Evolutionary conservation across 1,284 basidiomycete species (phyloP).

Genomic region (Cryptococcus wingfieldii): DNA sequence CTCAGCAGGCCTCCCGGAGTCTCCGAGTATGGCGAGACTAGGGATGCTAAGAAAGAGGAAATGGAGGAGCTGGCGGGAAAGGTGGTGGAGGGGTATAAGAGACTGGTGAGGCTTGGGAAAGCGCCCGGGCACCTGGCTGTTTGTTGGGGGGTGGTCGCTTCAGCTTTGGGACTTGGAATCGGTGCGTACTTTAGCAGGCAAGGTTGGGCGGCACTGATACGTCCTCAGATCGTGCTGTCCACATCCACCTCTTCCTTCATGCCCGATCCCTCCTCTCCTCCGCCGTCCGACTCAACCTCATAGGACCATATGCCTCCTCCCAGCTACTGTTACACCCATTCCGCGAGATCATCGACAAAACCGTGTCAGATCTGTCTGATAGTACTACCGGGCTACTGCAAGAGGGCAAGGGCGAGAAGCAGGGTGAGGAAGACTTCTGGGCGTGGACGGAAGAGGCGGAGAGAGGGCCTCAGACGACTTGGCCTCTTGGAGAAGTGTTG

Average conservation of each 20-base stretch:
- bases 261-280: constrained; percentile 84
- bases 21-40: constrained; percentile 11
- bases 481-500: constrained; percentile 94
- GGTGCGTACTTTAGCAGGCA: constrained; percentile 53
- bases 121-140: constrained; percentile 78
- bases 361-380: constrained; percentile 51
- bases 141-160: constrained; percentile 83
- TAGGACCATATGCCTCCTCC: constrained; percentile 91
- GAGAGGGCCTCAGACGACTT: constrained; percentile 71
- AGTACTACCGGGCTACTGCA: constrained; percentile 16
- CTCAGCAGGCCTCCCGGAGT: constrained; percentile 57
- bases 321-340: constrained; percentile 75
- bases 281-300: constrained; percentile 80
- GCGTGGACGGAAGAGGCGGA: constrained; percentile 38
- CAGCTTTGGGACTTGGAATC: constrained; percentile 66
- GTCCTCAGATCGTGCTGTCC: constrained; percentile 54
- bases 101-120: constrained; percentile 60
- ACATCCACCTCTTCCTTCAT: constrained; percentile 89
- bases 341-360: constrained; percentile 59
- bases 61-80: constrained; percentile 14
- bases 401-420: constrained; percentile 26
- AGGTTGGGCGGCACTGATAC: not conserved
- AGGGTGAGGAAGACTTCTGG: constrained; percentile 31
- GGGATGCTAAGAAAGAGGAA: constrained; percentile 16
- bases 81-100: constrained; percentile 65